Base-by-base conservation (phyloP, 768 basidiomycete species). In the Mycena kentingensis region DNA sequence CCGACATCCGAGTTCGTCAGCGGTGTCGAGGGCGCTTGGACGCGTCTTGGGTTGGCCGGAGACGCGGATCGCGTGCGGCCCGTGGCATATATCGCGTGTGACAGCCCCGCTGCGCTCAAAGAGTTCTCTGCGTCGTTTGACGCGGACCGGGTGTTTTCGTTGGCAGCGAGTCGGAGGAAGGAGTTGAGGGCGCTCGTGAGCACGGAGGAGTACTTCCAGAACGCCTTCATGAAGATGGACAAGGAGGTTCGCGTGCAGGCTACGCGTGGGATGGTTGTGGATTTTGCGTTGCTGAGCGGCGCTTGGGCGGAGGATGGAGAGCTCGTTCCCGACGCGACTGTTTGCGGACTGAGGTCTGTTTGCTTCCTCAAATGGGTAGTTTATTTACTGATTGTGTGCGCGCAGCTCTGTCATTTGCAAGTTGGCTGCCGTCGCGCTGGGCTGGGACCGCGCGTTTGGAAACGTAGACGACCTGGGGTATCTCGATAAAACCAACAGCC, bases 391-490 rank as follows among this genome's bases (percentile, higher is more conserved):
- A 61, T 16, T 24, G 36, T 21, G 22, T 19, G 51, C 45, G 50
- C 47, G 15, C 53, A 87, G 85, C 54, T 87, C 86, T 5, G 82
- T 78, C 51, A 67, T 85, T 1, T 87, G 87, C 64, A 77, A 71
- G 47, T 54, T 85, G 49, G 69, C 82, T 26, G 84, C 84, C 8
- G 69, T 86, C 27, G 84, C 79, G 8, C 64, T 87, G 26, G 85
- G 83, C 5, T 89, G 85, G 84, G 74, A 79, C 16, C 70, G 72
- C 22, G 81, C 85, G 0, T 87, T 88, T 60, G 85, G 84, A 1
- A 63, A 72, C 18, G 74, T 80, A 12, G 73, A 76, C 55, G 63
- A 66, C 2, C 69, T 69, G 67, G 84, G 83, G 13, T 52, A 68
- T 19, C 69, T 81, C 15, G 80, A 84, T 56, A 60, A 76, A 22